Evolutionary conservation across 2,329 filamentous ascomycete species (phyloP).

Genomic region (Ophiostoma ips): DNA sequence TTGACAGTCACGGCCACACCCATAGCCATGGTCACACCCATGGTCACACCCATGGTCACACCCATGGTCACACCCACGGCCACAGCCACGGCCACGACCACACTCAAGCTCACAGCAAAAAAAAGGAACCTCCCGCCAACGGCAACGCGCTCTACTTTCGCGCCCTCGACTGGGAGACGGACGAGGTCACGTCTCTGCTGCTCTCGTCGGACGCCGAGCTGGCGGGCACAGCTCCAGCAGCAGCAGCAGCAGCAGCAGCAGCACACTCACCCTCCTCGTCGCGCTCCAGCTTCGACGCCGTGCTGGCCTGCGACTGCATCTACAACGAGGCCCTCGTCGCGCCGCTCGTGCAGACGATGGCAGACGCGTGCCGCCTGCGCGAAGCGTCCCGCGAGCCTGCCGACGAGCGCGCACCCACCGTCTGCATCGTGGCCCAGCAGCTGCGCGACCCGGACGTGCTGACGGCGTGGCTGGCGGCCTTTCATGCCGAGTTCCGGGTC

Average conservation of each 20-base stretch:
- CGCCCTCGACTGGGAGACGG: background rate
- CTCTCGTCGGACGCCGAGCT: background rate
- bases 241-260: background rate
- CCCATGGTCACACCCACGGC: too few species aligned
- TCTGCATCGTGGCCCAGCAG: slow-evolving; percentile 81
- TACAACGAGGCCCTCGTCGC: slow-evolving; percentile 81
- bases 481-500: slow-evolving; percentile 51
- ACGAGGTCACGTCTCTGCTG: slow-evolving; percentile 19
- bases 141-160: background rate
- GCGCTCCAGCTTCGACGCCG: slow-evolving; percentile 46
- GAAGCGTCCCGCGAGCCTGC: background rate
- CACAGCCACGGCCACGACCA: too few species aligned
- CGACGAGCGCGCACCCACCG: slow-evolving; percentile 32
- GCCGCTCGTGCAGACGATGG: slow-evolving; percentile 71
- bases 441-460: slow-evolving; percentile 76
- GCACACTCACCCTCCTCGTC: background rate
- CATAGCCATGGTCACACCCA: background rate
- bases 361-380: slow-evolving; percentile 54
- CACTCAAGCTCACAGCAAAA: background rate
- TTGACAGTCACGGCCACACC: background rate
- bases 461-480: slow-evolving; percentile 61
- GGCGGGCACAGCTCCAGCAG: background rate
- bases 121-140: background rate
- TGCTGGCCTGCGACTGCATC: slow-evolving; percentile 85
- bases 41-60: too few species aligned